Evolutionary conservation across 139 green algal genomes (phyloP).

Genomic region (Chlorella sp.): DNA sequence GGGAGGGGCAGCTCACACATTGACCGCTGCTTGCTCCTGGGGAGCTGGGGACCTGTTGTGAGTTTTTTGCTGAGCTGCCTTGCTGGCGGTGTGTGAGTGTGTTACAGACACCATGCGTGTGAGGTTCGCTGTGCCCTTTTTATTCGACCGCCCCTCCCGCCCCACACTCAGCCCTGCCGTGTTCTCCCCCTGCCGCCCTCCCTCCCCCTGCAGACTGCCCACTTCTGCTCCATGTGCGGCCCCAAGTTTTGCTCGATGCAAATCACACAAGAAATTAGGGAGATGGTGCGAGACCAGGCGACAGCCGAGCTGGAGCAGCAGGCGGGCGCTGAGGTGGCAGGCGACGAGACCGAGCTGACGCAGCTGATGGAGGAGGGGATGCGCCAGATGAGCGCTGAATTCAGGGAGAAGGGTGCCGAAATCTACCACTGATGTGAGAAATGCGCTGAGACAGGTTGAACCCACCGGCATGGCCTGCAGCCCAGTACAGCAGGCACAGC

Average conservation of each 20-base stretch:
- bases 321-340: slow-evolving; percentile 1
- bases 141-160: background rate
- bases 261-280: slow-evolving; percentile 84
- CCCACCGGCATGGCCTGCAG: too few species aligned
- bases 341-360: background rate
- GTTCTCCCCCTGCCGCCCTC: background rate
- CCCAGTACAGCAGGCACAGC: too few species aligned
- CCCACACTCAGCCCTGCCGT: background rate
- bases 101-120: too few species aligned
- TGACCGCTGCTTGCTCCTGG: too few species aligned
- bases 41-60: too few species aligned
- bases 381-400: slow-evolving; percentile 82
- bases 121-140: too few species aligned
- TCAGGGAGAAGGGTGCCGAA: slow-evolving; percentile 78
- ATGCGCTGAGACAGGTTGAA: background rate
- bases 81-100: too few species aligned
- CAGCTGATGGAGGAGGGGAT: slow-evolving; percentile 67
- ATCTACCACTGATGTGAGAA: slow-evolving; percentile 64
- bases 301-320: slow-evolving; percentile 34
- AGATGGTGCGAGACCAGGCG: slow-evolving; percentile 61
- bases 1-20: too few species aligned
- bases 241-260: slow-evolving; percentile 94
- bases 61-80: too few species aligned
- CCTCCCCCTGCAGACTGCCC: slow-evolving; percentile 46
- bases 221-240: slow-evolving; percentile 92